A percentile compares a stretch with the other conserved stretches of the same genome.
Evolutionary conservation across 1,284 basidiomycete genomes (phyloP).

Genomic region (Phlebopus sp.): DNA sequence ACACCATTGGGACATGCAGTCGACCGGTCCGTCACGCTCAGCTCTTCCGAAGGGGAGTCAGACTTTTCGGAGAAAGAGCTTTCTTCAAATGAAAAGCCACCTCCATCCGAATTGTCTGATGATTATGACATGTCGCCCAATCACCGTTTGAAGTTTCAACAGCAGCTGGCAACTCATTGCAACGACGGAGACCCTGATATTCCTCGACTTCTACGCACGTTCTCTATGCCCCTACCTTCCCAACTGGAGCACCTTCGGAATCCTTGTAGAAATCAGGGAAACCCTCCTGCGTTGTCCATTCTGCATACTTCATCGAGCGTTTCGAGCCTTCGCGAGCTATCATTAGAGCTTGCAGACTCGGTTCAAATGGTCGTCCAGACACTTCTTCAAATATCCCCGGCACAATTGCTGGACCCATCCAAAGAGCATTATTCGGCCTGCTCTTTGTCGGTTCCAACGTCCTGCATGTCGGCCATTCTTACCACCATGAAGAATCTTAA

Average conservation of each 20-base stretch:
- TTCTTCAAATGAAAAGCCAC: constrained; percentile 27
- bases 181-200: constrained; percentile 30
- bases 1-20: constrained; percentile 27
- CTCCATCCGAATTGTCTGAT: constrained; percentile 33
- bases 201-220: constrained; percentile 62
- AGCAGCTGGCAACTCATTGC: constrained; percentile 18
- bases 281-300: constrained; percentile 4
- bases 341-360: constrained; percentile 82
- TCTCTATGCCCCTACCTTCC: constrained; percentile 68
- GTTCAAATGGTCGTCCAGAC: constrained; percentile 87
- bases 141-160: constrained; percentile 24
- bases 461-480: constrained; percentile 84
- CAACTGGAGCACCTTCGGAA: constrained; percentile 67
- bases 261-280: constrained; percentile 44
- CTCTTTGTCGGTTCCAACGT: constrained; percentile 78
- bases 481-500: constrained; percentile 89
- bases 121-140: constrained; percentile 29
- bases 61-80: constrained; percentile 44
- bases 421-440: constrained; percentile 90
- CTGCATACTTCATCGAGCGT: constrained; percentile 26
- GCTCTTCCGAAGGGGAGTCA: constrained; percentile 51
- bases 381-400: constrained; percentile 81
- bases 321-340: constrained; percentile 58
- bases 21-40: constrained; percentile 38
- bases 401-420: constrained; percentile 86